Conservation (phyloP, 75 land plant genomes). For the Sequoia sempervirens region DNA sequence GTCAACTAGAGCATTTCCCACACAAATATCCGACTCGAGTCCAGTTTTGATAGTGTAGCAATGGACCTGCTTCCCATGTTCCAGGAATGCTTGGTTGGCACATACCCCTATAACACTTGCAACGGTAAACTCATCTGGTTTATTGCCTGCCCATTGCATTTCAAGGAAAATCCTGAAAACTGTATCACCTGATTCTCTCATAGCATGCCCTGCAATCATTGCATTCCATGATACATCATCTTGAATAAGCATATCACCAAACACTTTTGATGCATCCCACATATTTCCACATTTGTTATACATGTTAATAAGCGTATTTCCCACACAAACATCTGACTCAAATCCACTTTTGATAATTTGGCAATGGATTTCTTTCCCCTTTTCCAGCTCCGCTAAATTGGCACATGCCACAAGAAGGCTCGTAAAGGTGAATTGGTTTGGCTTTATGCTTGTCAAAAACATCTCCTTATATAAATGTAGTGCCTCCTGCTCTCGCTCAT, state of each 20-base stretch:
- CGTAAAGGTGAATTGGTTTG: slow-evolving; percentile 40
- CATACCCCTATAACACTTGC: slow-evolving; percentile 34
- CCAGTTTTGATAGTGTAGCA: slow-evolving; percentile 21
- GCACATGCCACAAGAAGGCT: slow-evolving; percentile 44
- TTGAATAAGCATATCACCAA: slow-evolving; percentile 31
- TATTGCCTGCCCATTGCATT: slow-evolving; percentile 21
- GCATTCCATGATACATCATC: slow-evolving; percentile 35
- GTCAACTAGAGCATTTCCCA: slow-evolving; percentile 56
- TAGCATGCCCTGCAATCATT: slow-evolving; percentile 43
- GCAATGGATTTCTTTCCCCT: slow-evolving; percentile 37
- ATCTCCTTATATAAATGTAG: slow-evolving; percentile 33
- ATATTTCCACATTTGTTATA: slow-evolving; percentile 31
- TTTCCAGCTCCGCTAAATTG: slow-evolving; percentile 12
- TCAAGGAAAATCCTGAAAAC: slow-evolving; percentile 20
- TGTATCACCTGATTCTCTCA: slow-evolving; percentile 24
- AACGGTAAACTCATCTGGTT: slow-evolving; percentile 34
- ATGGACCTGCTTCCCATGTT: slow-evolving; percentile 34
- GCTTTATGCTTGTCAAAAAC: slow-evolving; percentile 36
- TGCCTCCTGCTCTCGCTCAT: slow-evolving; percentile 26
- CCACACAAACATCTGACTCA: slow-evolving; percentile 20
- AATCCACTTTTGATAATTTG: slow-evolving; percentile 36
- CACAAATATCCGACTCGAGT: slow-evolving; percentile 34
- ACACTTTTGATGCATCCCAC: slow-evolving; percentile 22
- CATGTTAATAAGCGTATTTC: slow-evolving; percentile 31
- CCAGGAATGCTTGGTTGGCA: slow-evolving; percentile 30